phyloP scores from a whole-genome alignment of 2,329 filamentous ascomycete genomes.

The Talaromyces pinophilus region DNA sequence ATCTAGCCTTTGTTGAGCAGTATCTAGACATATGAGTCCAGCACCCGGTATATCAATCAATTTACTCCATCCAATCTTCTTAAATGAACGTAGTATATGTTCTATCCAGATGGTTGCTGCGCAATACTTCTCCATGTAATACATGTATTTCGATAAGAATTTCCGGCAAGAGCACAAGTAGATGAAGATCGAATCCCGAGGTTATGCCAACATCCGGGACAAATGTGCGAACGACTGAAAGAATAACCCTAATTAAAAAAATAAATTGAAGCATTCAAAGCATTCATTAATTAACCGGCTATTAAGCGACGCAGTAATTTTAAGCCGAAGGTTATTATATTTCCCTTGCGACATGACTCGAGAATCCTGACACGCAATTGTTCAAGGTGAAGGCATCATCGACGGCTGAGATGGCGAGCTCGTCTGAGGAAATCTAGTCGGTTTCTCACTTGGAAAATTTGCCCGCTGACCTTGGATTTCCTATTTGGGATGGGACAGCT shows the following conservation, averaged over 20 bases:
- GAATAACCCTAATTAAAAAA: too few relatives aligned
- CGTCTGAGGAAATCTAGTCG: not conserved
- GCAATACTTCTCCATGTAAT: too few relatives aligned
- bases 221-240: not conserved
- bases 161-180: not conserved
- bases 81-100: too few relatives aligned
- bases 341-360: not conserved
- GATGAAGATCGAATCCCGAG: not conserved
- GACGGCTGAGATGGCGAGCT: not conserved
- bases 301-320: not conserved
- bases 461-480: not conserved
- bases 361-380: not conserved
- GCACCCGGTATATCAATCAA: too few relatives aligned
- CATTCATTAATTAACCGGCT: not conserved
- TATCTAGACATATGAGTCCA: not conserved
- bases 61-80: too few relatives aligned
- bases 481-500: not conserved
- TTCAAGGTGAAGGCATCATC: not conserved
- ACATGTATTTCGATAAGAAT: too few relatives aligned
- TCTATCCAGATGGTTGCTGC: too few relatives aligned
- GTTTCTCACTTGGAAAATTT: not conserved
- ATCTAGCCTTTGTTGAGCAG: conserved; percentile 39
- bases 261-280: not conserved
- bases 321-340: not conserved
- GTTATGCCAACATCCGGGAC: not conserved